Evolutionary conservation across 148 eudicot species (phyloP), one percentile per base, ranked within the genome.

Genomic region (Amaranthus cruentus): DNA sequence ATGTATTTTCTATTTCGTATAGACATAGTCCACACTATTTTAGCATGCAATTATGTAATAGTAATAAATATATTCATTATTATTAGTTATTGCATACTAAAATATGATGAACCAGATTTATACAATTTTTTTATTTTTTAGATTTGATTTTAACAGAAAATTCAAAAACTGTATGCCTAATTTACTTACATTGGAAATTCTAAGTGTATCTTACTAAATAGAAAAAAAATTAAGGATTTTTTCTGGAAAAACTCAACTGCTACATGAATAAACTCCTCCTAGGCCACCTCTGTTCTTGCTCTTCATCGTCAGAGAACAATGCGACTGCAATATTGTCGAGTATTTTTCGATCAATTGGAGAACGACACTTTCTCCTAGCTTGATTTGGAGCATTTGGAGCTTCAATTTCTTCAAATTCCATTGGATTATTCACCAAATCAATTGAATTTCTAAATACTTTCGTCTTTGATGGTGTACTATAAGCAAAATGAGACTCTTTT

Each of bases 321-420:
- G 83, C 80, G 49, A 88, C 87, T 0, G 90, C 74, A 47, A 90
- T 80, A 47, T 80, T 86, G 0, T 81, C 79, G 38, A 87, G 79
- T 63, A 80, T 87, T 83, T 83, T 86, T 3, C 60, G 42, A 7
- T 50, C 76, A 58, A 87, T 48, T 54, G 83, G 76, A 14, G 79
- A 68, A 54, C 86, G 76, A 14, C 65, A 73, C 48, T 51, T 83
- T 21, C 52, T 61, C 42, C 77, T 70, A 52, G n/a, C 55, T 73
- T 86, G 87, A 60, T 76, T 84, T 0, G 97, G 97, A 52, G 93
- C 97, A 71, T 84, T 83, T 0, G 92, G 91, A 61, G 86, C 85
- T 77, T 81, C 83, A 38, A 49, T 48, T 4, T 72, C 78, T 11
- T 64, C 62, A 38, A 53, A 69, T 64, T 15, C 62, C 66, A 21